phyloP scores from a whole-genome alignment of 1,284 basidiomycete species.

The Afroboletus lepidellus region DNA sequence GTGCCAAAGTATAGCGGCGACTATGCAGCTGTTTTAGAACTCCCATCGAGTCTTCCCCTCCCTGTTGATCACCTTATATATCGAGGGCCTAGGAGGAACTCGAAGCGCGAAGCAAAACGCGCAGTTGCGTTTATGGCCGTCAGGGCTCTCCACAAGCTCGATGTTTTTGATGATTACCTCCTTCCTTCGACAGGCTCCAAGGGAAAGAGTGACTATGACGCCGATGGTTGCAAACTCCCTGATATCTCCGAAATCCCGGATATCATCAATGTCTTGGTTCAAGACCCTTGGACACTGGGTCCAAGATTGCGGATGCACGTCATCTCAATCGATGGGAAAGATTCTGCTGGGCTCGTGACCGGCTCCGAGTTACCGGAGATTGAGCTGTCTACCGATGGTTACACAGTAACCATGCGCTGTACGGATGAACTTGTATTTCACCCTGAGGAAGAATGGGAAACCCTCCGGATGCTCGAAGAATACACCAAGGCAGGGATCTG shows the following conservation, averaged over 20 bases:
- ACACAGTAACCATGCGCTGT: constrained; percentile 38
- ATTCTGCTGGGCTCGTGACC: constrained; percentile 58
- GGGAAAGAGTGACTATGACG: constrained; percentile 49
- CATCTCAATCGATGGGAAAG: constrained; percentile 48
- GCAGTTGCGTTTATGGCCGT: constrained; percentile 78
- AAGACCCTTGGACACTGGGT: constrained; percentile 64
- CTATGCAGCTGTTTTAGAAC: constrained; percentile 53
- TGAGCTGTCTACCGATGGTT: constrained; percentile 40
- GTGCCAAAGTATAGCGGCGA: constrained; percentile 62
- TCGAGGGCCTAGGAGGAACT: constrained; percentile 53
- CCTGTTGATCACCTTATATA: constrained; percentile 51
- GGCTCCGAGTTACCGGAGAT: constrained; percentile 52
- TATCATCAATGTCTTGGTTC: constrained; percentile 54
- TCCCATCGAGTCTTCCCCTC: constrained; percentile 71
- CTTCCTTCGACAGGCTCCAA: constrained; percentile 54
- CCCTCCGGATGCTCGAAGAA: constrained; percentile 52
- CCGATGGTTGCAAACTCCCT: constrained; percentile 44
- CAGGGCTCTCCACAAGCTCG: constrained; percentile 60
- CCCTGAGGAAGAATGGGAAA: constrained; percentile 42
- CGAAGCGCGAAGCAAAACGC: constrained; percentile 79
- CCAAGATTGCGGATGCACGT: constrained; percentile 59
- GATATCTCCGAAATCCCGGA: constrained; percentile 47
- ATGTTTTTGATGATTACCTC: constrained; percentile 78
- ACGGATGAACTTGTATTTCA: constrained; percentile 43
- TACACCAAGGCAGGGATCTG: constrained; percentile 63